These are phyloP conservation scores for Xylariales sp. DNA, from an alignment of 2,329 filamentous ascomycete genomes.

Conservation along the genomic window DNA sequence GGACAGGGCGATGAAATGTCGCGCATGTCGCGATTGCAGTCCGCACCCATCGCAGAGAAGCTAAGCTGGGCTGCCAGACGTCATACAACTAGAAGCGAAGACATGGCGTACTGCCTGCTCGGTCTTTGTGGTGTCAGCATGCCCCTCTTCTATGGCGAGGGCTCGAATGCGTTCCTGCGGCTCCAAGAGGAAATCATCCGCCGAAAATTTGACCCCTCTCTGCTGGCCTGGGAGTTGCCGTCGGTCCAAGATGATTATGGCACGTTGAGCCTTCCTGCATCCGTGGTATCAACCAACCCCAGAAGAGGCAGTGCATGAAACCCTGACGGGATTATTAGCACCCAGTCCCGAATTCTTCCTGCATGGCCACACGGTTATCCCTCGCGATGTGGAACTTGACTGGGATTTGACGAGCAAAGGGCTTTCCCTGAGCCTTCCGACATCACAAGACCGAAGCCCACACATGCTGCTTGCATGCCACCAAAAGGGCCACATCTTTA, in stretches of 20 bases:
- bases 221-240: neutral
- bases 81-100: slow-evolving; percentile 12
- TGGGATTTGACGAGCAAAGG: neutral
- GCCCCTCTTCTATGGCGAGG: neutral
- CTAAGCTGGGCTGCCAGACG: slow-evolving; percentile 20
- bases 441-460: neutral
- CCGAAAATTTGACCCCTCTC: neutral
- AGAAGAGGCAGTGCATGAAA: neutral
- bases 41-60: slow-evolving; percentile 11
- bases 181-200: neutral
- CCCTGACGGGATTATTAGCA: neutral
- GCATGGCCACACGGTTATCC: neutral
- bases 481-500: neutral
- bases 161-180: neutral
- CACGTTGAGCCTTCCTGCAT: neutral
- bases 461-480: neutral
- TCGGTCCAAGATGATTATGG: neutral
- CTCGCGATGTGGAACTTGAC: neutral
- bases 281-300: neutral
- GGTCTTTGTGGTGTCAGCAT: neutral
- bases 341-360: neutral
- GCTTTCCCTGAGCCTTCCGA: neutral
- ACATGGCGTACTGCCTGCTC: slow-evolving; percentile 15
- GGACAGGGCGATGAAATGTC: neutral
- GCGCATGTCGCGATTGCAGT: neutral